A percentile compares a stretch with the other conserved stretches of the same genome.
phyloP scores from a whole-genome alignment of 306 rosid genomes.

The Vachellia collinsii region DNA sequence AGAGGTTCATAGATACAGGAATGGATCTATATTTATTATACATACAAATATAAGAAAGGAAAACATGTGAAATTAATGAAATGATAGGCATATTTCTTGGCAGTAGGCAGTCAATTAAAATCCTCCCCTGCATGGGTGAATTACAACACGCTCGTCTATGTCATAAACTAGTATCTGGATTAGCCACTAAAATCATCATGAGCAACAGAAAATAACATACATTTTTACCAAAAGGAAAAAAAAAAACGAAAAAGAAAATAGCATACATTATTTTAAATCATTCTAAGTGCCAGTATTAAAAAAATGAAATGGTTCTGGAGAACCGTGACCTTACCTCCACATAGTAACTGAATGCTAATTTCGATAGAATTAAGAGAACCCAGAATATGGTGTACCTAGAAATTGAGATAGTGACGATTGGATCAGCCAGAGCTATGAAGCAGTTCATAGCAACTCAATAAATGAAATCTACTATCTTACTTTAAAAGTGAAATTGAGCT shows the following conservation, averaged over 20 bases:
- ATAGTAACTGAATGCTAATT: conserved; percentile 88
- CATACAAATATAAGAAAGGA: background rate
- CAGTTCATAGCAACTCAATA: conserved; percentile 31
- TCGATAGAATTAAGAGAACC: conserved; percentile 77
- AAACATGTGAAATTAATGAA: conserved; percentile 14
- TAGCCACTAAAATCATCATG: background rate
- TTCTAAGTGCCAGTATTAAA: conserved; percentile 19
- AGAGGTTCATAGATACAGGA: conserved; percentile 16
- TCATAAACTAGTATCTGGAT: background rate
- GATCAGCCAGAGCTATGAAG: conserved; percentile 41
- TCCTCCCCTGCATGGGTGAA: conserved; percentile 3
- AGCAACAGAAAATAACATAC: conserved; percentile 8
- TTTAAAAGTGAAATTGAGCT: conserved; percentile 70
- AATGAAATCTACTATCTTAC: conserved; percentile 55
- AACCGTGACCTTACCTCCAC: conserved; percentile 69
- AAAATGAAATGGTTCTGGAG: conserved; percentile 6
- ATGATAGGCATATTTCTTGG: conserved; percentile 8
- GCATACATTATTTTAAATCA: conserved; percentile 7
- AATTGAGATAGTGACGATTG: conserved; percentile 39
- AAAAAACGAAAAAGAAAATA: no score
- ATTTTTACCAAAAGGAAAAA: no score
- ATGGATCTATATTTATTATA: conserved; percentile 19
- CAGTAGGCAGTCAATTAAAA: conserved; percentile 7
- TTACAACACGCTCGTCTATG: conserved; percentile 5
- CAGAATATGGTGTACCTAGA: conserved; percentile 89